phyloP scores from a whole-genome alignment of 2,329 filamentous ascomycete species.

The Chrysoporthe austroafricana region DNA sequence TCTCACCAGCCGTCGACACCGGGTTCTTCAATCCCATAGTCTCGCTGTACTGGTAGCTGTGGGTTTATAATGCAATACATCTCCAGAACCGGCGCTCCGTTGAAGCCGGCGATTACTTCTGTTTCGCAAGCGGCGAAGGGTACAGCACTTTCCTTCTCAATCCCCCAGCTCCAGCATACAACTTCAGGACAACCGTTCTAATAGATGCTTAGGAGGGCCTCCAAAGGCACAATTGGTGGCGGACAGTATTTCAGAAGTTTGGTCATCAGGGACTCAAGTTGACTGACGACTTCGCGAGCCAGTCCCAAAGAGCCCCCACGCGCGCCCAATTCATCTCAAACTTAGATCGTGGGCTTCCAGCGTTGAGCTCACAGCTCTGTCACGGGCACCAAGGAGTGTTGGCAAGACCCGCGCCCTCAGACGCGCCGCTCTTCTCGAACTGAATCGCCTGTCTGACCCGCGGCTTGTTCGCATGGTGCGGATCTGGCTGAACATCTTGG shows the following conservation, averaged over 20 bases:
- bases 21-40: background rate
- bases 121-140: background rate
- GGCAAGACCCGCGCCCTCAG: too few relatives aligned
- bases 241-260: background rate
- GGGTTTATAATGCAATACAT: background rate
- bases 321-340: too few relatives aligned
- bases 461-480: background rate
- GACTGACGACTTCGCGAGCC: background rate
- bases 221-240: background rate
- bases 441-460: background rate
- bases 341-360: too few relatives aligned
- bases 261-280: background rate
- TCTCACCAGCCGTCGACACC: background rate
- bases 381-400: too few relatives aligned
- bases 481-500: background rate
- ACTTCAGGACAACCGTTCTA: background rate
- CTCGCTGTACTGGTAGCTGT: background rate
- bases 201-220: background rate
- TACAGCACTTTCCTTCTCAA: background rate
- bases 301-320: background rate
- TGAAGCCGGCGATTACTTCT: background rate
- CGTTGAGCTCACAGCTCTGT: too few relatives aligned
- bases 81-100: background rate
- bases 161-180: background rate
- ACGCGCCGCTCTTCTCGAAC: background rate